Base-by-base conservation (phyloP, 148 eudicot genomes). In the Agrostemma githago region DNA sequence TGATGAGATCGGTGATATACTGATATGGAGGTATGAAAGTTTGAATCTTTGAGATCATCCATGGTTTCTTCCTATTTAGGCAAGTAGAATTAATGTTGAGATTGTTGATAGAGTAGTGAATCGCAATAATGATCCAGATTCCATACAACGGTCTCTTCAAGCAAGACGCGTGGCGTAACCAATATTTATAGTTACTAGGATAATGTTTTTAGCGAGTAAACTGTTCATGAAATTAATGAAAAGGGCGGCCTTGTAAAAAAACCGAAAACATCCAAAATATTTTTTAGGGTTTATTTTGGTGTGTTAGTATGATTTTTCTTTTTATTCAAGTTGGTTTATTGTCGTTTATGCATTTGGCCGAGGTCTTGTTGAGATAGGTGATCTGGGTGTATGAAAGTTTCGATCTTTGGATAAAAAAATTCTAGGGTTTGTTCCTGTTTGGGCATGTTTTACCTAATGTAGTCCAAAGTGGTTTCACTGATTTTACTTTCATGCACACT, bases 401-500 rank as follows among this genome's bases (percentile, higher is more conserved):
- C 34, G 58, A 70, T 19, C 57, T 68, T 46, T 46, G 58, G 71
- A 20, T 68, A 20, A 41, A 16, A 0, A 41, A 16, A 0, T 6
- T 60, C 9, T 38, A 40, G 70, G 70, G 51, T 38, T 39, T 10
- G 14, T 65, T 38, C 11, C 39, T 3, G 4, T 65, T 65, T 61
- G 20, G 12, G 12, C 14, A 39, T 66, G 12, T 66, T 8, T 20
- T 5, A 26, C 34, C 34, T 1, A 1, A 26, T 26, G 1, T 26
- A 26, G 34, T 26, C 34, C 1, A 26, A 26, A 26, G 34, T 26
- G 34, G 34, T 26, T 26, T 26, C 34, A 26, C 34, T 26, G 34
- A 21, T 53, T 67, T 62, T 10, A 26, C 59, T 74, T 60, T 46
- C 72, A 75, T 74, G 64, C 73, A 71, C 40, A 26, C 42, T 83